Conservation (phyloP, 371 early-diverging fungal genomes). For the Mucor saturninus region DNA sequence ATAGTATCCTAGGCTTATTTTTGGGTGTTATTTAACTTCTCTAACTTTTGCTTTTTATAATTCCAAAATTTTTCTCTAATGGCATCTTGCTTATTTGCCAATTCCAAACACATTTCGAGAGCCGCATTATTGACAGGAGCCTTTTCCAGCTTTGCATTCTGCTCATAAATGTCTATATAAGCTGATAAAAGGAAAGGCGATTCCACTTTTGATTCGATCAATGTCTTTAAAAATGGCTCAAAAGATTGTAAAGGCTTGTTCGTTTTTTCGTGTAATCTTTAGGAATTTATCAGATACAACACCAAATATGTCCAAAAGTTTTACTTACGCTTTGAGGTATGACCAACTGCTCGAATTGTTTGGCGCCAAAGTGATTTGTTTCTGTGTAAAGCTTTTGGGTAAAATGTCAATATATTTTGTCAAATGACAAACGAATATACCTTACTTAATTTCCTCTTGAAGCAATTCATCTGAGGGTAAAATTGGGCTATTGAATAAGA, state of each 20-base stretch:
- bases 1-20: no score
- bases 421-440: not conserved
- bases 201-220: conserved; percentile 37
- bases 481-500: conserved; percentile 57
- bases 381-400: conserved; percentile 58
- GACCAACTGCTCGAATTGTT: conserved; percentile 92
- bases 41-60: conserved; percentile 60
- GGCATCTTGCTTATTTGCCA: conserved; percentile 68
- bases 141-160: conserved; percentile 46
- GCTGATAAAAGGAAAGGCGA: conserved; percentile 69
- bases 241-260: conserved; percentile 40
- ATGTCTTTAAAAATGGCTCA: conserved; percentile 53
- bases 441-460: conserved; percentile 69
- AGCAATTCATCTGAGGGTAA: conserved; percentile 46
- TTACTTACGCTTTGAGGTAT: conserved; percentile 73
- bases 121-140: conserved; percentile 42
- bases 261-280: conserved; percentile 55
- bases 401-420: not conserved
- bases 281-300: not conserved
- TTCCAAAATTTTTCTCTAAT: conserved; percentile 79
- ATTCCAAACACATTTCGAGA: conserved; percentile 56
- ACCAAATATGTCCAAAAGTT: not conserved
- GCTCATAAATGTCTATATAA: conserved; percentile 72
- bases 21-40: conserved; percentile 13
- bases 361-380: conserved; percentile 78